Evolutionary conservation across 1,284 basidiomycete genomes (phyloP), one percentile per base, ranked within the genome.

Genomic region (Ustilago tritici): DNA sequence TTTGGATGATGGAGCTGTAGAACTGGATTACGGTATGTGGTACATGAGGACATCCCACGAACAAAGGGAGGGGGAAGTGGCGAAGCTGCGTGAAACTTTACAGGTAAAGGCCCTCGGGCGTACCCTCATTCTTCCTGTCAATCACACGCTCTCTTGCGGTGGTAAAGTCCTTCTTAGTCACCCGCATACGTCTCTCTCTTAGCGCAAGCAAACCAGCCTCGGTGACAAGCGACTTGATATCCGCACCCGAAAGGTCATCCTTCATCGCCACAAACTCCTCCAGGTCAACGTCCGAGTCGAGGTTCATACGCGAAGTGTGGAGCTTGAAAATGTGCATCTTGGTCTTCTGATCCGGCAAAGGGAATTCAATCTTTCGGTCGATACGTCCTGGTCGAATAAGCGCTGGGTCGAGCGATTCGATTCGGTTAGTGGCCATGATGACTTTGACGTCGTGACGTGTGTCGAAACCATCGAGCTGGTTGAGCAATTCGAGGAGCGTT

Each of bases 401-500:
- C 19, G 96, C 96, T 54, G 96, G 96, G 87, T 99, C 96, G 52
- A 99, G 90, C 3, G 93, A 92, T 86, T 98, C 95, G 79, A 99
- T 98, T 88, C 91, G 91, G 88, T 96, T 96, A 43, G 93, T 94
- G 31, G 93, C 93, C 88, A 89, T 88, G 82, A 89, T 89, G 40
- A 98, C 95, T 88, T 99, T 99, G 76, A 99, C 96, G 86, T 99
- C 96, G 36, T 95, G 95, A 69, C 95, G 91, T n/a, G 95, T 95
- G 87, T 99, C 97, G 88, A 99, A 99, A 46, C 97, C 97, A 85
- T 99, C 97, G 52, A 99, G 90, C 87, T 99, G 97, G 74, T 87
- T 87, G 59, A 86, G 78, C 56, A 88, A 79, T 79, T 88, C 87
- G 12, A 88, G 81, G 72, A 88, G 85, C 17, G 87, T 88, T 36